Percentiles rank a stretch among this genome's conserved stretches.
phyloP scores from a whole-genome alignment of 805 yeast species.

The Ogataea ganodermae region DNA sequence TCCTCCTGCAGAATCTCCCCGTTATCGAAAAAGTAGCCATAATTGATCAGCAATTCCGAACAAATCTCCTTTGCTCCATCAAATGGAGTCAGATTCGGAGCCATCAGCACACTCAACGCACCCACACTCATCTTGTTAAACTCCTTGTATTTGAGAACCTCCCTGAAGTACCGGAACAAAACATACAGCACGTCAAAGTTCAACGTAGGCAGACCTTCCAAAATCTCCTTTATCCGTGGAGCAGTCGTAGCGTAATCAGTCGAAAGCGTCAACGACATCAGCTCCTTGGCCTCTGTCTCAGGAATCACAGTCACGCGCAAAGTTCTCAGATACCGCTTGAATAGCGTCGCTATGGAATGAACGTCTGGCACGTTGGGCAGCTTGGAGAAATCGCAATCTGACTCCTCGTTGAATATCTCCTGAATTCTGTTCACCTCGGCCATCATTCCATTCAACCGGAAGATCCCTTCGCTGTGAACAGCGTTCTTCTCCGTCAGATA shows the following conservation, averaged over 20 bases:
- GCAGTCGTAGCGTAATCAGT: conserved; percentile 27
- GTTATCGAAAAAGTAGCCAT: conserved; percentile 28
- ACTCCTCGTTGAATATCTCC: conserved; percentile 63
- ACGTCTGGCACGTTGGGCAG: conserved; percentile 59
- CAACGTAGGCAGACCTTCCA: conserved; percentile 51
- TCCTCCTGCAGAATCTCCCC: conserved; percentile 16
- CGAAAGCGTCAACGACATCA: conserved; percentile 38
- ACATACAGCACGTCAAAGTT: conserved; percentile 62
- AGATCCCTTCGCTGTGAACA: conserved; percentile 85
- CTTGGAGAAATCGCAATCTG: conserved; percentile 66
- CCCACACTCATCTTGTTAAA: conserved; percentile 81
- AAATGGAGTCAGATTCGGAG: conserved; percentile 37
- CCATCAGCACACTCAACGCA: conserved; percentile 50
- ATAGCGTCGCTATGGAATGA: conserved; percentile 82
- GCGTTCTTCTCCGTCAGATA: conserved; percentile 68
- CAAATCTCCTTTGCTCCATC: conserved; percentile 38
- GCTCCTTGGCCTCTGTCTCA: conserved; percentile 38
- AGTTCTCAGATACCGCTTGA: conserved; percentile 80
- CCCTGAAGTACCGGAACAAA: conserved; percentile 65
- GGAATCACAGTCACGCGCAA: conserved; percentile 72
- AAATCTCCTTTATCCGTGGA: conserved; percentile 33
- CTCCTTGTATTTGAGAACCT: conserved; percentile 60
- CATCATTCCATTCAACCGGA: conserved; percentile 87
- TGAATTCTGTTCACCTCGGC: conserved; percentile 69
- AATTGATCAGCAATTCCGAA: conserved; percentile 34